Evolutionary conservation across 2,329 filamentous ascomycete genomes (phyloP).

Genomic region (Nemania serpens): DNA sequence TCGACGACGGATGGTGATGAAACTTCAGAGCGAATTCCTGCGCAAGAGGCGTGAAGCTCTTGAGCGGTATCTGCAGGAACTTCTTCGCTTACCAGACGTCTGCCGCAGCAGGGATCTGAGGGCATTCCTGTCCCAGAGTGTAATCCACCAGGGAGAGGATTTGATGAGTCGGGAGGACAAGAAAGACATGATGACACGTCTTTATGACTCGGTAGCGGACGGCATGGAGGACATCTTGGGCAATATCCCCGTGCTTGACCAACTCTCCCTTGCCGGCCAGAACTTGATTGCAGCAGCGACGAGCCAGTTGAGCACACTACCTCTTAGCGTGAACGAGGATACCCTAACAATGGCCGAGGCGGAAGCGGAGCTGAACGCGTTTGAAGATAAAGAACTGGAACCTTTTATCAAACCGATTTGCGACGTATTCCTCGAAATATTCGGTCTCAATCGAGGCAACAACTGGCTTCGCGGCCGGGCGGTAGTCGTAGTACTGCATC

Average conservation of each 20-base stretch:
- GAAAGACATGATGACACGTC: constrained; percentile 86
- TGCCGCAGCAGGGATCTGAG: constrained; percentile 92
- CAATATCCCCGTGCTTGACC: constrained; percentile 93
- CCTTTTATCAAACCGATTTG: constrained; percentile 99
- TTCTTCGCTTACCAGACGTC: constrained; percentile 87
- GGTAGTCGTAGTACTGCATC: constrained; percentile 94
- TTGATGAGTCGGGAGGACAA: constrained; percentile 65
- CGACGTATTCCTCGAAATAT: constrained; percentile 94
- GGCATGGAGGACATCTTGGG: constrained; percentile 98
- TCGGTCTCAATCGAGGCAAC: constrained; percentile 91
- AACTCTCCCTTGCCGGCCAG: constrained; percentile 89
- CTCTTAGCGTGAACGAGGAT: constrained; percentile 57
- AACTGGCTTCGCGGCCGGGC: constrained; percentile 96
- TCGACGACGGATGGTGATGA: constrained; percentile 89
- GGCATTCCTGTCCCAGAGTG: constrained; percentile 88
- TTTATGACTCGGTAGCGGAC: constrained; percentile 96
- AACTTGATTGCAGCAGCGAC: constrained; percentile 82
- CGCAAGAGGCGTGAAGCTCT: constrained; percentile 84
- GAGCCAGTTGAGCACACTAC: constrained; percentile 63
- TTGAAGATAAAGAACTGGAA: constrained; percentile 85
- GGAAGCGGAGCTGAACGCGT: constrained; percentile 90
- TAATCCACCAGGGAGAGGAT: constrained; percentile 67
- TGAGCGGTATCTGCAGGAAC: constrained; percentile 81
- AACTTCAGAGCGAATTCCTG: constrained; percentile 93
- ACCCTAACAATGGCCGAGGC: constrained; percentile 69